These are phyloP conservation scores for Pythium aphanidermatum DNA, from an alignment of 352 stramenopile species.

Conservation along the genomic window DNA sequence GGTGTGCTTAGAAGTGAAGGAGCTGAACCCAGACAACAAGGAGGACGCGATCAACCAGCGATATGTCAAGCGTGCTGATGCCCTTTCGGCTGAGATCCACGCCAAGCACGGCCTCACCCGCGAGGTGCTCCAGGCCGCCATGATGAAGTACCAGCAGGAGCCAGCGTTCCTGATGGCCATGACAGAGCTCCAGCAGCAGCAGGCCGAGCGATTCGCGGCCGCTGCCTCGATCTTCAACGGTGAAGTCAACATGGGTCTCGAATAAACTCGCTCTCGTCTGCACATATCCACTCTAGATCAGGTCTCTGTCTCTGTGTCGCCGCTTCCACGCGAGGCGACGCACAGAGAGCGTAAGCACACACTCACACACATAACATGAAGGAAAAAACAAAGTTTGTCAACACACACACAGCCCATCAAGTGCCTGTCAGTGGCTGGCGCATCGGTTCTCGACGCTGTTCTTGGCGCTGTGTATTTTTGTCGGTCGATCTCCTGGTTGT, in stretches of 20 bases:
- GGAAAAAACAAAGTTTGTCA: conserved; percentile 2
- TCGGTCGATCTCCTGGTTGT: neutral
- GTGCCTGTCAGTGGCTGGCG: too few species aligned
- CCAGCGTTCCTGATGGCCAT: conserved; percentile 82
- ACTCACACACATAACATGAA: neutral
- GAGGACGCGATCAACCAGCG: conserved; percentile 86
- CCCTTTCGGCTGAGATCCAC: conserved; percentile 80
- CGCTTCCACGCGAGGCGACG: too few species aligned
- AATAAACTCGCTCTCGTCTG: conserved; percentile 30
- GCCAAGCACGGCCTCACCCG: conserved; percentile 83
- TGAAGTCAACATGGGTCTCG: conserved; percentile 86
- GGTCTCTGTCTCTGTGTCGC: too few species aligned
- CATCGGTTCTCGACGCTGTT: too few species aligned
- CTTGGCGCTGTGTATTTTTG: neutral
- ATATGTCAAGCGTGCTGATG: conserved; percentile 86
- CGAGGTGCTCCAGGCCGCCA: conserved; percentile 83
- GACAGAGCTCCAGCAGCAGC: conserved; percentile 83
- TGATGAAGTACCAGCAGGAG: conserved; percentile 91
- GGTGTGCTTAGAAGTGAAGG: conserved; percentile 85
- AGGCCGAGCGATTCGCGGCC: conserved; percentile 77
- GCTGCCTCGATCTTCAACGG: conserved; percentile 83
- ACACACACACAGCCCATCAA: too few species aligned
- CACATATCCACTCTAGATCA: conserved; percentile 9
- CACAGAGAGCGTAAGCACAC: too few species aligned
- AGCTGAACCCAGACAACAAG: conserved; percentile 85